phyloP scores from a whole-genome alignment of 2,329 filamentous ascomycete species.

The Shiraia bambusicola region DNA sequence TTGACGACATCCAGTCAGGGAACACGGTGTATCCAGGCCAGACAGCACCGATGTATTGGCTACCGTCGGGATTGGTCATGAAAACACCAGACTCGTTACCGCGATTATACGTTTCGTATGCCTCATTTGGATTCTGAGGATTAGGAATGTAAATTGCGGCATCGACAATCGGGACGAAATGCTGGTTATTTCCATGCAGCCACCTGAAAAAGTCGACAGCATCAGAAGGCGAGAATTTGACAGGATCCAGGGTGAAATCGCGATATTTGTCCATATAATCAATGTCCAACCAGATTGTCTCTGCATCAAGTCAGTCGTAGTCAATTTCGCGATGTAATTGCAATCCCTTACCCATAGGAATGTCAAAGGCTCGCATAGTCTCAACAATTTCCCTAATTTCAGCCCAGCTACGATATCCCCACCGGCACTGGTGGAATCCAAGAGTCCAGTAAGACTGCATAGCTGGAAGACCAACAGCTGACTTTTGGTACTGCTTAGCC shows the following conservation, averaged over 20 bases:
- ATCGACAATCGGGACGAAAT: conserved; percentile 64
- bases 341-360: conserved; percentile 51
- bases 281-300: conserved; percentile 50
- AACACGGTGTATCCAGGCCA: conserved; percentile 64
- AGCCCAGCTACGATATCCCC: conserved; percentile 77
- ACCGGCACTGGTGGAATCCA: conserved; percentile 81
- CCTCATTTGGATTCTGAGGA: conserved; percentile 65
- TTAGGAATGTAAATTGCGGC: conserved; percentile 71
- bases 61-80: conserved; percentile 57
- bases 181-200: conserved; percentile 57
- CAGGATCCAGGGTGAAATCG: conserved; percentile 59
- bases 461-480: conserved; percentile 68
- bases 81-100: conserved; percentile 54
- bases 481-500: conserved; percentile 68
- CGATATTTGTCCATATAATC: conserved; percentile 51
- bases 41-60: conserved; percentile 56
- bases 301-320: conserved; percentile 6
- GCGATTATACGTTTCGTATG: conserved; percentile 53
- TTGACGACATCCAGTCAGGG: conserved; percentile 61
- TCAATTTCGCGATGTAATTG: neutral
- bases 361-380: conserved; percentile 56
- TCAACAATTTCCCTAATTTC: conserved; percentile 61
- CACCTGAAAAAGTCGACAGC: conserved; percentile 55
- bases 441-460: conserved; percentile 80
- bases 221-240: conserved; percentile 53